A percentile compares a stretch with the other conserved stretches of the same genome.
Conservation (phyloP, 2,329 filamentous ascomycete species). For the Scedosporium minutisporum region DNA sequence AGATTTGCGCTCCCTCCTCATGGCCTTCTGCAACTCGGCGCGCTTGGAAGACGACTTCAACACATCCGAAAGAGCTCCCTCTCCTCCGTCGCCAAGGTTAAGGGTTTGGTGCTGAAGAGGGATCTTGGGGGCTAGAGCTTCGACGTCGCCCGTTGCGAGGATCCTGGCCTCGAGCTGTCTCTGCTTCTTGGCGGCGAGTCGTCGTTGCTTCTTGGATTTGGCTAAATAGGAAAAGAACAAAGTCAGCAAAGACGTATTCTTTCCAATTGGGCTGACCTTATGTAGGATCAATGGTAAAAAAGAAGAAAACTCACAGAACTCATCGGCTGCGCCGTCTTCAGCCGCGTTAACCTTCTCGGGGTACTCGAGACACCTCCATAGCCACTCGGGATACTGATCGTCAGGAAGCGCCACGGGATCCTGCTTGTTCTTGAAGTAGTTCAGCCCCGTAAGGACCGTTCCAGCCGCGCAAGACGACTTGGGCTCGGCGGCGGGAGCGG, state of each 20-base stretch:
- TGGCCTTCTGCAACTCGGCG: constrained; percentile 55
- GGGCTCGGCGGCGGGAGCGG: constrained; percentile 17
- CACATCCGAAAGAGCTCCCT: constrained; percentile 32
- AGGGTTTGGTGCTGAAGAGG: constrained; percentile 70
- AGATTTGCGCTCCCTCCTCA: constrained; percentile 65
- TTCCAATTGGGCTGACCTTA: too few species aligned
- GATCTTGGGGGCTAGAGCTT: constrained; percentile 56
- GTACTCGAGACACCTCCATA: constrained; percentile 63
- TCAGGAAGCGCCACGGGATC: constrained; percentile 69
- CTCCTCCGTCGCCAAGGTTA: constrained; percentile 52
- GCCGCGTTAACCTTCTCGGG: constrained; percentile 44
- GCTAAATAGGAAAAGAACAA: constrained; percentile 33
- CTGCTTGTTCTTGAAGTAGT: constrained; percentile 62
- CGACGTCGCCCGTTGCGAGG: constrained; percentile 55
- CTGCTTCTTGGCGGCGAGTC: constrained; percentile 57
- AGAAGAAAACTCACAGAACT: constrained; percentile 58
- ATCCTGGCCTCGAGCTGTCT: constrained; percentile 47
- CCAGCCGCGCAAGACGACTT: constrained; percentile 54
- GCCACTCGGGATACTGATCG: constrained; percentile 68
- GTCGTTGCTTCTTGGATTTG: constrained; percentile 76
- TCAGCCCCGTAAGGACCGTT: constrained; percentile 62
- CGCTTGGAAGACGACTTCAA: constrained; percentile 40
- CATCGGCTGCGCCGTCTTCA: constrained; percentile 53
- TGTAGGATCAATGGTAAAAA: background rate
- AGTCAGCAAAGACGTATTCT: background rate